Base-by-base conservation (phyloP, 805 yeast species). In the Allodekkera sacchari region DNA sequence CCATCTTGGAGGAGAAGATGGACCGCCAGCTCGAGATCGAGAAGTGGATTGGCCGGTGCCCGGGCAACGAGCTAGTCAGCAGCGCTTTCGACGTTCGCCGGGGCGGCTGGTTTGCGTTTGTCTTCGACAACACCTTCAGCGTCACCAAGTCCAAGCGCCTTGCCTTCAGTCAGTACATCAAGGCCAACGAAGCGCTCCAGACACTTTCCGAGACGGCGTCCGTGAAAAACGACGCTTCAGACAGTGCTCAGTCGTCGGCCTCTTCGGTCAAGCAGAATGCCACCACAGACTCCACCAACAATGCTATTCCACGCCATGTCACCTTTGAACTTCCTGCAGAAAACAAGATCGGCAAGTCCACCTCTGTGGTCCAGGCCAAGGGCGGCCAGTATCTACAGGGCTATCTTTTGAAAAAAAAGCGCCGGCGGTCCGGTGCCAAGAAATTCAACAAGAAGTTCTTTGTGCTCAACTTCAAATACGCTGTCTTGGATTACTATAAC, bases 71-170 rank as follows among this genome's bases (percentile, higher is more conserved):
- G 38, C 55, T 74, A 46, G 66, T 71, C 32, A 73, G 73, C 30
- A 94, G 88, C 1, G 58, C 64, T 18, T 63, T 78, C 37, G 63
- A 65, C n/a, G 78, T 78, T 3, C 55, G 54, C 3, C 61, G 66
- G 16, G 82, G 78, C 7, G 89, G 89, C 2, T 69, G 78, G 46
- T 81, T 71, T 56, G 96, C 96, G 0, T 83, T 89, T 52, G 79
- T 92, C 17, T 81, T 89, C 49, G 97, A 89, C 57, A 89, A 89
- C 58, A 81, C 95, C 1, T 84, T 87, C 45, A 80, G 95, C 20
- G 85, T 83, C 48, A 83, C 80, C 20, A 79, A 77, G 15, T 77
- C 85, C 28, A 92, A 89, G 54, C 84, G 81, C 37, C 75, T 89
- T 1, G 63, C 77, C 35, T 87, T 87, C 55, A 70, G 77, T 33